These are phyloP conservation scores for Euphorbia tirucalli DNA, from an alignment of 345 rosid species.

Conservation along the genomic window DNA sequence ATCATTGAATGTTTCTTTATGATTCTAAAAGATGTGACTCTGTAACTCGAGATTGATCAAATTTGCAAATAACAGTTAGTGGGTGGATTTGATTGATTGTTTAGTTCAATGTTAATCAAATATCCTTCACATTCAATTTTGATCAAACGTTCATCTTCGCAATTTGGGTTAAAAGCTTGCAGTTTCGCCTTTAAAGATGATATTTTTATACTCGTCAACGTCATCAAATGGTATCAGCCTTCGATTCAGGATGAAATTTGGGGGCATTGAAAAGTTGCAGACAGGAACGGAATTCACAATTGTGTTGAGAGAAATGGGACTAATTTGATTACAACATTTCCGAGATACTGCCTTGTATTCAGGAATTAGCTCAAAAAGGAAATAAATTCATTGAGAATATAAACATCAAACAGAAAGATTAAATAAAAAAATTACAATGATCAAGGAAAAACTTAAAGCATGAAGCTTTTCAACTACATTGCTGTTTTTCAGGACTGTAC, in stretches of 20 bases:
- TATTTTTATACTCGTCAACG: no score
- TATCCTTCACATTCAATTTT: no score
- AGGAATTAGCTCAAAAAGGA: slow-evolving; percentile 6
- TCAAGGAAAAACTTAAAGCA: neutral
- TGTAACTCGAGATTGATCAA: no score
- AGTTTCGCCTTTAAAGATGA: neutral
- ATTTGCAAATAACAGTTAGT: no score
- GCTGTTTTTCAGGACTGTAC: slow-evolving; percentile 58
- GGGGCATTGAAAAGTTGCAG: no score
- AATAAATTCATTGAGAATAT: slow-evolving; percentile 7
- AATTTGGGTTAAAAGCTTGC: neutral
- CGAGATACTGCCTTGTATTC: slow-evolving; percentile 9
- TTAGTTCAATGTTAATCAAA: no score
- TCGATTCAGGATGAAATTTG: neutral
- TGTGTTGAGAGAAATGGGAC: neutral
- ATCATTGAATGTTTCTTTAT: no score
- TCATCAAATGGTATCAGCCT: neutral
- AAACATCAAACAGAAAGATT: neutral
- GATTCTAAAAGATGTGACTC: no score
- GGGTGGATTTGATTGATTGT: no score
- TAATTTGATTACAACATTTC: neutral
- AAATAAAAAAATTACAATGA: neutral
- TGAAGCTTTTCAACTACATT: slow-evolving; percentile 30
- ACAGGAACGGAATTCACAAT: no score
- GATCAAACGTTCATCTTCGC: no score